Evolutionary conservation across 2,329 filamentous ascomycete genomes (phyloP).

Genomic region (Aspergillus sp.): DNA sequence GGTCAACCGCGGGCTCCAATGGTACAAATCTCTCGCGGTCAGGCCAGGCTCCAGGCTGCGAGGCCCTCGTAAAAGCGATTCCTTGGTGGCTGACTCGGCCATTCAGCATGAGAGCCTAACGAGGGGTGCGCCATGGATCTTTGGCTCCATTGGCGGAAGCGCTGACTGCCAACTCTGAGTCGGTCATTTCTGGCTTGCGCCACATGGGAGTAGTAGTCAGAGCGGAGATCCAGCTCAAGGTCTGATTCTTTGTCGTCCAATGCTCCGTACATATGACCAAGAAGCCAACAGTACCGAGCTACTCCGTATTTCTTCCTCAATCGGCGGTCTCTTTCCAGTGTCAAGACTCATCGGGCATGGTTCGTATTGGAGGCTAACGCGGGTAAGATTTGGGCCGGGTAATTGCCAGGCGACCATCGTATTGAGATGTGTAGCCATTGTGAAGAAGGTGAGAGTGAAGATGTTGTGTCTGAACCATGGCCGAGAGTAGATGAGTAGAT

Average conservation of each 20-base stretch:
- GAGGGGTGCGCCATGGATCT: neutral
- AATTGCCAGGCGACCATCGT: too few relatives aligned
- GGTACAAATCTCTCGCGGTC: too few relatives aligned
- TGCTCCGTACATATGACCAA: neutral
- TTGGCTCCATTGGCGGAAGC: neutral
- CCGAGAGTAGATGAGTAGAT: too few relatives aligned
- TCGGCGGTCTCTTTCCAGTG: too few relatives aligned
- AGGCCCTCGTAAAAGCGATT: too few relatives aligned
- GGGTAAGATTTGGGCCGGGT: neutral
- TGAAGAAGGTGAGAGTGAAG: too few relatives aligned
- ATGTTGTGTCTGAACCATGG: too few relatives aligned
- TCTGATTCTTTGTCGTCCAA: neutral
- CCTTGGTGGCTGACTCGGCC: neutral
- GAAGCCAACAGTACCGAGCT: neutral
- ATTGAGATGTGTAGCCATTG: too few relatives aligned
- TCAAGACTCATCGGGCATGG: neutral
- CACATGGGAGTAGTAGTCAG: neutral
- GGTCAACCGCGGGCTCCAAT: too few relatives aligned
- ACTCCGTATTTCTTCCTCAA: too few relatives aligned
- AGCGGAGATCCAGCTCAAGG: neutral
- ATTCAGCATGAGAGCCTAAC: neutral
- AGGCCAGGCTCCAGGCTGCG: too few relatives aligned
- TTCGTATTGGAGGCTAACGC: neutral
- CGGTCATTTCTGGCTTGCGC: neutral
- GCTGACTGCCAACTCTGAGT: neutral